Percentiles rank a stretch among this genome's conserved stretches.
These are phyloP conservation scores for Botrytis pseudocinerea DNA, from an alignment of 2,329 filamentous ascomycete genomes.

Conservation along the genomic window DNA sequence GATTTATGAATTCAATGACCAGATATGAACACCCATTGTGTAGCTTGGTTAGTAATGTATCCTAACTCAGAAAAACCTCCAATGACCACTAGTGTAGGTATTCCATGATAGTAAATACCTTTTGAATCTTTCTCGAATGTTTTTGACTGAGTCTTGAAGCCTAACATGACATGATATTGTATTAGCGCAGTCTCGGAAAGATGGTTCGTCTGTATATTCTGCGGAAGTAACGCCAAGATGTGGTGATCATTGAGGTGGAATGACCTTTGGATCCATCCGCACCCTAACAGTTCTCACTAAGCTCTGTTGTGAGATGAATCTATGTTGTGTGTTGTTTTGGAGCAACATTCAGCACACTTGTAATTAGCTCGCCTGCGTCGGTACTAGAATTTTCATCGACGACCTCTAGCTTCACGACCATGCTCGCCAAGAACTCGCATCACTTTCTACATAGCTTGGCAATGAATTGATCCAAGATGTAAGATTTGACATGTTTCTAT, in stretches of 20 bases:
- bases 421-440: not conserved
- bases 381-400: not conserved
- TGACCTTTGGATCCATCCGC: not conserved
- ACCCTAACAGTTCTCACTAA: not conserved
- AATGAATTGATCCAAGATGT: not conserved
- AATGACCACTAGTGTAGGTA: not conserved
- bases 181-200: not conserved
- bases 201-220: not conserved
- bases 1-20: not conserved
- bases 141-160: not conserved
- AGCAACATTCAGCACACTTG: not conserved
- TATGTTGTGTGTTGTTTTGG: not conserved
- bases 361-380: not conserved
- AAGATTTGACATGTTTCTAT: not conserved
- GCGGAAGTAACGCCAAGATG: not conserved
- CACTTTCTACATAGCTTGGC: not conserved
- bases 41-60: not conserved
- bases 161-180: not conserved
- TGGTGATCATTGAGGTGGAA: not conserved
- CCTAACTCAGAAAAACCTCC: not conserved
- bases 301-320: not conserved
- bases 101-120: not conserved
- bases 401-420: not conserved
- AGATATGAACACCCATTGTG: not conserved
- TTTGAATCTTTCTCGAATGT: not conserved